phyloP scores from a whole-genome alignment of 1,139 yeast genomes.

The Suhomyces chickasaworum region DNA sequence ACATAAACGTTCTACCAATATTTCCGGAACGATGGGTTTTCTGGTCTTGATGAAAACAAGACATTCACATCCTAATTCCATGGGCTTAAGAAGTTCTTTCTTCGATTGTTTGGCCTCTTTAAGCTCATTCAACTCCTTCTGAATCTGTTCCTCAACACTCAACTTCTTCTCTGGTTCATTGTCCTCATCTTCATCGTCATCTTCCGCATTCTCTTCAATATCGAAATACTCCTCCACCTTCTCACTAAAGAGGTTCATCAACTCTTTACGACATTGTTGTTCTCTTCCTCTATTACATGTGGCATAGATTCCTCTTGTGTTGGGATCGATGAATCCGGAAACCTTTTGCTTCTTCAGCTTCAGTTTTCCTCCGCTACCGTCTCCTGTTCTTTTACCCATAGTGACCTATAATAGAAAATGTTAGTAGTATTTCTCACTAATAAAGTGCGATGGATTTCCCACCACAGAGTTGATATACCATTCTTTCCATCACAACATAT shows the following conservation, averaged over 20 bases:
- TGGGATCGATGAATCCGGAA: slow-evolving; percentile 67
- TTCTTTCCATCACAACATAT: not conserved
- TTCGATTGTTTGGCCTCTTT: slow-evolving; percentile 43
- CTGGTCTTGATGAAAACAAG: slow-evolving; percentile 78
- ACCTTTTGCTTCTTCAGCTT: slow-evolving; percentile 45
- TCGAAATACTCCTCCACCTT: slow-evolving; percentile 58
- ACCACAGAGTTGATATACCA: not conserved
- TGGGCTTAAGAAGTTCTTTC: slow-evolving; percentile 56
- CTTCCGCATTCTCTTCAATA: slow-evolving; percentile 31
- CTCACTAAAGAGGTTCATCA: slow-evolving; percentile 58
- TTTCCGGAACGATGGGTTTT: slow-evolving; percentile 76
- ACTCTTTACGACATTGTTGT: slow-evolving; percentile 70
- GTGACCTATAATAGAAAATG: not conserved
- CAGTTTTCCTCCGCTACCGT: slow-evolving; percentile 16
- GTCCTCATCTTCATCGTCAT: slow-evolving; percentile 33
- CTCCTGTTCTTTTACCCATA: slow-evolving; percentile 42
- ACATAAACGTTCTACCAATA: slow-evolving; percentile 65
- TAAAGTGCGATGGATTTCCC: not conserved
- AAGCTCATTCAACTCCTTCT: slow-evolving; percentile 64
- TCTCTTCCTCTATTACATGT: slow-evolving; percentile 84
- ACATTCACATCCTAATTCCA: slow-evolving; percentile 82
- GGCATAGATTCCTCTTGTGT: slow-evolving; percentile 81
- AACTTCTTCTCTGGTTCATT: slow-evolving; percentile 22
- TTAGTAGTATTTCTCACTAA: not conserved
- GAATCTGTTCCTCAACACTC: slow-evolving; percentile 70